Evolutionary conservation across 768 basidiomycete species (phyloP).

Genomic region (Boletales sp.): DNA sequence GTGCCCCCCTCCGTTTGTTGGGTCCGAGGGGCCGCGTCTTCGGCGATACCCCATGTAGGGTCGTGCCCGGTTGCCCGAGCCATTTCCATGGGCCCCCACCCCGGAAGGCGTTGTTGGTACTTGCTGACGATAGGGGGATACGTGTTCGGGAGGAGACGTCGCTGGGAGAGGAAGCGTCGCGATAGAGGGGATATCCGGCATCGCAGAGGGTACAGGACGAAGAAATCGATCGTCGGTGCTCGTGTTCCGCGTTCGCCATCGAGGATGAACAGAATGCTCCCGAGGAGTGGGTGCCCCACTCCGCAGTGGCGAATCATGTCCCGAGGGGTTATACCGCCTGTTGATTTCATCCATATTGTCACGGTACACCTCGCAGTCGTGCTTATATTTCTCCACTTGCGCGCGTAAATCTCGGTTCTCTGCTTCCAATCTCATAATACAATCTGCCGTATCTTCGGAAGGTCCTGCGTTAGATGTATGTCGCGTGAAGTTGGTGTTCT

Average conservation of each 20-base stretch:
- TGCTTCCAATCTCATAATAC: slow-evolving; percentile 17
- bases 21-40: slow-evolving; percentile 1
- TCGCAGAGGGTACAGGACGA: not conserved
- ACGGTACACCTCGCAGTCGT: slow-evolving; percentile 5
- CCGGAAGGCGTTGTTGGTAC: slow-evolving; percentile 10
- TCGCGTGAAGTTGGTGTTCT: slow-evolving; percentile 20
- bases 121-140: slow-evolving; percentile 2
- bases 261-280: slow-evolving; percentile 12
- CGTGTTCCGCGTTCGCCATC: slow-evolving; percentile 13
- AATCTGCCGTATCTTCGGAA: slow-evolving; percentile 4
- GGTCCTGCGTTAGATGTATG: not conserved
- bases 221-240: not conserved
- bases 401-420: slow-evolving; percentile 12
- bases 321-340: slow-evolving; percentile 2
- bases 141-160: slow-evolving; percentile 8
- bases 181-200: slow-evolving; percentile 13
- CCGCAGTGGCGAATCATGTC: not conserved
- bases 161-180: slow-evolving; percentile 10
- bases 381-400: slow-evolving; percentile 5
- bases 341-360: slow-evolving; percentile 12
- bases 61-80: not conserved
- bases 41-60: slow-evolving; percentile 1
- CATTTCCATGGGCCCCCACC: not conserved
- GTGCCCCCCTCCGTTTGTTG: slow-evolving; percentile 2
- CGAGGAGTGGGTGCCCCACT: not conserved